Evolutionary conservation across 2,329 filamentous ascomycete genomes (phyloP).

Genomic region (Penicillium sp.): DNA sequence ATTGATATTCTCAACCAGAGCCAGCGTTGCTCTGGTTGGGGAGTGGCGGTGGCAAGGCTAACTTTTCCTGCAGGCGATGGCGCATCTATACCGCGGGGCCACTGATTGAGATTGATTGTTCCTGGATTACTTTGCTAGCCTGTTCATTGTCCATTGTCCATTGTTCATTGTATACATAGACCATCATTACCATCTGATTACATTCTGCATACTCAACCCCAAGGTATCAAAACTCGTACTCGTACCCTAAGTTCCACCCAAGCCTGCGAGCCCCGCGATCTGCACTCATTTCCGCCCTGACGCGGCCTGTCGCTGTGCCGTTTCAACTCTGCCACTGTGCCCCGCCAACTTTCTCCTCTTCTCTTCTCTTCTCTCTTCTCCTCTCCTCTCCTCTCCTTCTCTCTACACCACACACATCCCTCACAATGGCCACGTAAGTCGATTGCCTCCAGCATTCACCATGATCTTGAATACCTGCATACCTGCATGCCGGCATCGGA

Average conservation of each 20-base stretch:
- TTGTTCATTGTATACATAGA: conserved; percentile 2
- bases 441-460: conserved; percentile 7
- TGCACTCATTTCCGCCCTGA: conserved; percentile 24
- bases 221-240: too few species aligned
- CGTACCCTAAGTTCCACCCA: too few species aligned
- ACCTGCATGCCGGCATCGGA: too few species aligned
- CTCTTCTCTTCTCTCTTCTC: not conserved
- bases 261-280: conserved; percentile 36
- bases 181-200: too few species aligned
- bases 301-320: too few species aligned
- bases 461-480: too few species aligned
- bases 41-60: not conserved
- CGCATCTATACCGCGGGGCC: conserved; percentile 22
- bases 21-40: too few species aligned
- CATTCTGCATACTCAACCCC: too few species aligned
- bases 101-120: conserved; percentile 19
- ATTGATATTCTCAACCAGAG: too few species aligned
- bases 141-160: conserved; percentile 13
- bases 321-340: too few species aligned
- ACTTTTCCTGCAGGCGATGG: conserved; percentile 17
- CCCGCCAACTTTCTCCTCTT: conserved; percentile 8
- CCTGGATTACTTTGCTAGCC: conserved; percentile 12
- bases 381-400: conserved; percentile 3
- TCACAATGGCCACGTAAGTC: conserved; percentile 45
- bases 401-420: conserved; percentile 2